These are phyloP conservation scores for Tagetes patula DNA, from an alignment of 129 eudicot genomes.

Conservation along the genomic window DNA sequence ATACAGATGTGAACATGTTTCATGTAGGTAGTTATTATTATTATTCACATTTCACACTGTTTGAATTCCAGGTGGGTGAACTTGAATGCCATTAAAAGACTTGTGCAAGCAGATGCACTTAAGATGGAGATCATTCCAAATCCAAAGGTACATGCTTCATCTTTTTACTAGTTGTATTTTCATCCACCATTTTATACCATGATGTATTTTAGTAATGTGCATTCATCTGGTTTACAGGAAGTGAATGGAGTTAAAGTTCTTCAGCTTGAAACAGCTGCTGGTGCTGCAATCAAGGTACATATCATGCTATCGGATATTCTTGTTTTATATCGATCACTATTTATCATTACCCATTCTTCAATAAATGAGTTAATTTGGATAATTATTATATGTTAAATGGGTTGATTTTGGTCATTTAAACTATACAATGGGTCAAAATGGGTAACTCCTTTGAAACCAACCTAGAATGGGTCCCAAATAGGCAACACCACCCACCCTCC, in stretches of 20 bases:
- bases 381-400: not conserved
- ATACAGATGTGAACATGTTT: not conserved
- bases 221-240: slow-evolving; percentile 49
- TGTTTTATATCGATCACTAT: not conserved
- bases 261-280: slow-evolving; percentile 99
- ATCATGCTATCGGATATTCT: not conserved
- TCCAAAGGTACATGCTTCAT: slow-evolving; percentile 64
- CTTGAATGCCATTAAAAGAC: slow-evolving; percentile 84
- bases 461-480: not conserved
- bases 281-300: slow-evolving; percentile 97
- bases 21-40: not conserved
- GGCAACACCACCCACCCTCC: too few relatives aligned
- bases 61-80: slow-evolving; percentile 77
- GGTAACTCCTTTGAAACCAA: not conserved
- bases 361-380: not conserved
- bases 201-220: not conserved
- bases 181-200: not conserved
- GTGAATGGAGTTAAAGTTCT: slow-evolving; percentile 93
- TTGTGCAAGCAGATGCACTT: slow-evolving; percentile 82
- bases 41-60: slow-evolving; percentile 17
- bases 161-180: not conserved
- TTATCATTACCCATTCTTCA: not conserved
- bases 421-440: not conserved
- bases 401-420: not conserved
- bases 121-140: slow-evolving; percentile 99